Base-by-base conservation (phyloP, 2,329 filamentous ascomycete genomes). In the Pezicula carpinea region DNA sequence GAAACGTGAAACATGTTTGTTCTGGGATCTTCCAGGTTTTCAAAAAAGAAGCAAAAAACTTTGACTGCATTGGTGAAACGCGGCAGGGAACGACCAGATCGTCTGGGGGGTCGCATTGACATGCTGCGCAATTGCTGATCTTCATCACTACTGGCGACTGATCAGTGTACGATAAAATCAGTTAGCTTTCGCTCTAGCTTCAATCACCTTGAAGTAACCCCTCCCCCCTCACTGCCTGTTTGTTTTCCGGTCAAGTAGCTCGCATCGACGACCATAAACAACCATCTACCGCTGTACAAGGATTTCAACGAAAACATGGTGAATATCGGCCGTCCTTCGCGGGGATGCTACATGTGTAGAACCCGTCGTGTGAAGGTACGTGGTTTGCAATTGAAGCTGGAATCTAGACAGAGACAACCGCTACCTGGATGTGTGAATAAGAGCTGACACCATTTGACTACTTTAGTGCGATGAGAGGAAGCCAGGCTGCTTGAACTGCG, bases 291-390 rank as follows among this genome's bases (percentile, higher is more conserved):
- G 18, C 22, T 23, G 18, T 15, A 19, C 38, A 40, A 22, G 38
- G 22, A 19, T 10, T 22, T 22, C n/a, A 19, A 36, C 39, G n/a
- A 39, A 61, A 64, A 51, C 53, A 82, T 82, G 78, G 78, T 81
- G 8, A 82, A 81, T 55, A 78, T 75, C 50, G 79, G 79, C 36
- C 80, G 79, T 65, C 77, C 79, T 58, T 82, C 79, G 0, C 69
- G 72, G 66, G 83, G 82, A 56, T 87, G 83, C 58, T 82, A 84
- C 66, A 86, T 82, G 76, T 87, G 83, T 64, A 77, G 83, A 61
- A 82, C 75, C 33, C 75, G 83, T 50, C 75, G 83, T 57, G 86
- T 87, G 63, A 87, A 86, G 76, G 83, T 83, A 71, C 51, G 72
- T 59, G 32, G 7, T 11, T 21, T 22, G n/a, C 39, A 6, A 17